These are phyloP conservation scores for Verbascum thapsus DNA, from an alignment of 257 asterid genomes.

Conservation along the genomic window DNA sequence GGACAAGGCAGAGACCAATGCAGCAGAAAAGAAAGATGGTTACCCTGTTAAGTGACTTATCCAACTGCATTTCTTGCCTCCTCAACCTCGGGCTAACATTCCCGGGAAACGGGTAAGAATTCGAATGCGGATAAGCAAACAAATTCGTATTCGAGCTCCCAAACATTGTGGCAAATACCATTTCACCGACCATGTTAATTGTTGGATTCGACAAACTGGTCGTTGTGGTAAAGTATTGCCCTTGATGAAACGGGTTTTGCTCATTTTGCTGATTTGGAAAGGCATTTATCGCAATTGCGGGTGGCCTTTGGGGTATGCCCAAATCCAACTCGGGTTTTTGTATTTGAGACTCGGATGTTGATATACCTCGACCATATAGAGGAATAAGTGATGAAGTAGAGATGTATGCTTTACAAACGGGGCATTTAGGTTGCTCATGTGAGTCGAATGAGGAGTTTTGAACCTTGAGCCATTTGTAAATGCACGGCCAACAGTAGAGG, in stretches of 20 bases:
- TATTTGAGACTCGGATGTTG: slow-evolving; percentile 52
- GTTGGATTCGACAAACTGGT: slow-evolving; percentile 63
- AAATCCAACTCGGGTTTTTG: slow-evolving; percentile 49
- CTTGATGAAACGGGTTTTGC: slow-evolving; percentile 31
- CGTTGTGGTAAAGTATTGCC: slow-evolving; percentile 39
- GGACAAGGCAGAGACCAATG: slow-evolving; percentile 68
- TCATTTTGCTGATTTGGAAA: slow-evolving; percentile 40
- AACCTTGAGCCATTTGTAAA: slow-evolving; percentile 80
- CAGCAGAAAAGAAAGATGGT: slow-evolving; percentile 73
- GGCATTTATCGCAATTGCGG: slow-evolving; percentile 44
- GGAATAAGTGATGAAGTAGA: slow-evolving; percentile 75
- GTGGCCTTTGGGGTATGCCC: slow-evolving; percentile 70
- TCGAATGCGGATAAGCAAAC: slow-evolving; percentile 57
- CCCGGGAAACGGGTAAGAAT: slow-evolving; percentile 44
- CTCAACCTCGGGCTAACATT: slow-evolving; percentile 72
- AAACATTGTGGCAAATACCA: slow-evolving; percentile 71
- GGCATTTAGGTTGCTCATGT: slow-evolving; percentile 75
- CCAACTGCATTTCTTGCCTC: slow-evolving; percentile 77
- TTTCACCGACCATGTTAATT: slow-evolving; percentile 72
- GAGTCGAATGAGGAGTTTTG: slow-evolving; percentile 53
- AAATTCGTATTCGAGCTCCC: slow-evolving; percentile 56
- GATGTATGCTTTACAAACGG: slow-evolving; percentile 74
- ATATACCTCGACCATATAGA: slow-evolving; percentile 70
- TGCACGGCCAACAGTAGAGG: slow-evolving; percentile 95
- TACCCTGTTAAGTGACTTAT: slow-evolving; percentile 74